phyloP scores from a whole-genome alignment of 352 stramenopile genomes.

The Globisporangium spiculum region DNA sequence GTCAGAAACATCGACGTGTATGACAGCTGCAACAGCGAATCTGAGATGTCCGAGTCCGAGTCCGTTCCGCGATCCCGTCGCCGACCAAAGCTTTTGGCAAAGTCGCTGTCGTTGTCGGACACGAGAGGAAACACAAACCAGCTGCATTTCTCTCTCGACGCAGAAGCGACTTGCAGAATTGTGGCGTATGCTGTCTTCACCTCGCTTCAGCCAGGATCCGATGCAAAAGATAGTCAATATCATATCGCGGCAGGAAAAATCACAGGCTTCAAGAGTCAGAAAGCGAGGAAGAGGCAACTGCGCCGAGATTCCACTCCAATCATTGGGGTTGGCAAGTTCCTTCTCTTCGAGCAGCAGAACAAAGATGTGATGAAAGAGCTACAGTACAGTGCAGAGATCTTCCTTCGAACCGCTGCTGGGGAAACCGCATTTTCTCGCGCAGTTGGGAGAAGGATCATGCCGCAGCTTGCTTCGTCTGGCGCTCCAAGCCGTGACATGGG shows the following conservation, averaged over 20 bases:
- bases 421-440: slow-evolving; percentile 75
- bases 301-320: slow-evolving; percentile 67
- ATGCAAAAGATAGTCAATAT: slow-evolving; percentile 16
- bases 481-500: background rate
- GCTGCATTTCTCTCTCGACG: slow-evolving; percentile 80
- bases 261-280: slow-evolving; percentile 44
- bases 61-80: slow-evolving; percentile 26
- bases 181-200: slow-evolving; percentile 79
- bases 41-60: slow-evolving; percentile 78
- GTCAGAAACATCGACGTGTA: slow-evolving; percentile 50
- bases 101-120: slow-evolving; percentile 22
- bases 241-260: slow-evolving; percentile 20
- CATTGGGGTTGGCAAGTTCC: slow-evolving; percentile 72
- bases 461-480: slow-evolving; percentile 31
- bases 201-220: slow-evolving; percentile 31
- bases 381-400: slow-evolving; percentile 86
- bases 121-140: slow-evolving; percentile 44
- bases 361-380: slow-evolving; percentile 91
- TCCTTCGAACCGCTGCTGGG: slow-evolving; percentile 56
- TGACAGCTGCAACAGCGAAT: slow-evolving; percentile 84
- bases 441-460: slow-evolving; percentile 52
- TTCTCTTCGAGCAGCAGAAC: slow-evolving; percentile 89
- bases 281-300: slow-evolving; percentile 68
- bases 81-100: slow-evolving; percentile 19
- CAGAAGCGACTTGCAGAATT: slow-evolving; percentile 79